Percentiles rank a stretch among this genome's conserved stretches.
Evolutionary conservation across 495 filamentous ascomycete species (phyloP).

Genomic region (Penicillium flavigenum): DNA sequence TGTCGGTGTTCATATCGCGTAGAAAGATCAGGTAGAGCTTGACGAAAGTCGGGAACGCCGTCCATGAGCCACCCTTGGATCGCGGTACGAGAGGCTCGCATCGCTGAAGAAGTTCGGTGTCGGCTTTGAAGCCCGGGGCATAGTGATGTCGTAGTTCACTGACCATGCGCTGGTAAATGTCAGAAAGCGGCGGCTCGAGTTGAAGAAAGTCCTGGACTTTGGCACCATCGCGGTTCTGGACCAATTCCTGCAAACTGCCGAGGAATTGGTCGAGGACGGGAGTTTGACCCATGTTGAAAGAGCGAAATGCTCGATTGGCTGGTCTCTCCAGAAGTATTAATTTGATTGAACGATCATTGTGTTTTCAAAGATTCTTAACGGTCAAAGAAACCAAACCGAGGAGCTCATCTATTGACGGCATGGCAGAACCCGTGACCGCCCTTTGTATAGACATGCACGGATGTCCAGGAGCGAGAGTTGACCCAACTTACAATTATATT

Average conservation of each 20-base stretch:
- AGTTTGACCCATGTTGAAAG: conserved; percentile 34
- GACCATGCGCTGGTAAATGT: conserved; percentile 66
- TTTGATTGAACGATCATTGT: conserved; percentile 3
- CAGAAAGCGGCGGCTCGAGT: conserved; percentile 63
- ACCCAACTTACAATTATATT: not conserved
- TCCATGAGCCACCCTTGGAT: conserved; percentile 65
- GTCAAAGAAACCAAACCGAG: not conserved
- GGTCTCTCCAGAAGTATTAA: not conserved
- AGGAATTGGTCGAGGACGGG: conserved; percentile 58
- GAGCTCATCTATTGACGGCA: conserved; percentile 1
- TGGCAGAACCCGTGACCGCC: conserved; percentile 12
- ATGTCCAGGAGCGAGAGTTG: not conserved
- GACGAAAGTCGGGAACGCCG: conserved; percentile 72
- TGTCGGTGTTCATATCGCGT: conserved; percentile 71
- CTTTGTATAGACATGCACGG: conserved; percentile 8
- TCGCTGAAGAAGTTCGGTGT: conserved; percentile 57
- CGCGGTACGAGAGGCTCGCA: conserved; percentile 57
- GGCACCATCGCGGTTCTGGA: conserved; percentile 53
- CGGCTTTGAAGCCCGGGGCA: conserved; percentile 46
- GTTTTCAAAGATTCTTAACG: not conserved
- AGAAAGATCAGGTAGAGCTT: conserved; percentile 76
- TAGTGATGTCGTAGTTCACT: conserved; percentile 61
- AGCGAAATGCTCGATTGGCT: not conserved
- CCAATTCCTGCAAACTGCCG: conserved; percentile 49
- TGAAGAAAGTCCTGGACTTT: conserved; percentile 58